Conservation (phyloP, 2,329 filamentous ascomycete genomes). For the Colletotrichum trifolii region DNA sequence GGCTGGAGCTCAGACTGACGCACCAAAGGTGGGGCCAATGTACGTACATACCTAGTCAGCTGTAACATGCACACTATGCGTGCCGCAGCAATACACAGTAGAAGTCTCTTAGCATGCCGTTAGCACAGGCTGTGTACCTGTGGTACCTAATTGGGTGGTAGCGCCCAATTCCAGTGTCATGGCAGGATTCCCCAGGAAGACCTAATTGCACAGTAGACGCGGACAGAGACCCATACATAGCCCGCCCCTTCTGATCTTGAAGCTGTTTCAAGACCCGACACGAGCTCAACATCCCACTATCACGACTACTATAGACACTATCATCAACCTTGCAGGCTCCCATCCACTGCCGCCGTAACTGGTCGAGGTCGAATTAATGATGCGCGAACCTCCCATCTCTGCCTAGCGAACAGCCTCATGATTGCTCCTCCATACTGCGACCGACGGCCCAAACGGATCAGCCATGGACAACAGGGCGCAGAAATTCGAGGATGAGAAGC, state of each 20-base stretch:
- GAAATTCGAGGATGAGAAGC: slow-evolving; percentile 96
- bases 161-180: too few relatives aligned
- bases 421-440: slow-evolving; percentile 28
- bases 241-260: slow-evolving; percentile 24
- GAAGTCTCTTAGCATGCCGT: too few relatives aligned
- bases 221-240: too few relatives aligned
- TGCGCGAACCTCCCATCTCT: slow-evolving; percentile 24
- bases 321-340: not conserved
- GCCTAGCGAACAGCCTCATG: slow-evolving; percentile 32
- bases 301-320: slow-evolving; percentile 5
- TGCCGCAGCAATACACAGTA: too few relatives aligned
- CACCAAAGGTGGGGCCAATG: too few relatives aligned
- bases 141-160: too few relatives aligned
- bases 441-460: slow-evolving; percentile 35
- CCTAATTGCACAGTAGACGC: too few relatives aligned
- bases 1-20: too few relatives aligned
- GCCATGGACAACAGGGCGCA: slow-evolving; percentile 67
- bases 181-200: too few relatives aligned
- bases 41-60: too few relatives aligned
- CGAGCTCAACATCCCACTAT: slow-evolving; percentile 29
- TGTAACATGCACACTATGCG: too few relatives aligned
- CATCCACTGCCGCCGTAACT: slow-evolving; percentile 7
- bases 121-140: too few relatives aligned
- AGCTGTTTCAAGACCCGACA: slow-evolving; percentile 34
- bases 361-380: slow-evolving; percentile 23